A percentile compares a stretch with the other conserved stretches of the same genome.
Conservation (phyloP, 129 eudicot species). For the Solidago caesia region DNA sequence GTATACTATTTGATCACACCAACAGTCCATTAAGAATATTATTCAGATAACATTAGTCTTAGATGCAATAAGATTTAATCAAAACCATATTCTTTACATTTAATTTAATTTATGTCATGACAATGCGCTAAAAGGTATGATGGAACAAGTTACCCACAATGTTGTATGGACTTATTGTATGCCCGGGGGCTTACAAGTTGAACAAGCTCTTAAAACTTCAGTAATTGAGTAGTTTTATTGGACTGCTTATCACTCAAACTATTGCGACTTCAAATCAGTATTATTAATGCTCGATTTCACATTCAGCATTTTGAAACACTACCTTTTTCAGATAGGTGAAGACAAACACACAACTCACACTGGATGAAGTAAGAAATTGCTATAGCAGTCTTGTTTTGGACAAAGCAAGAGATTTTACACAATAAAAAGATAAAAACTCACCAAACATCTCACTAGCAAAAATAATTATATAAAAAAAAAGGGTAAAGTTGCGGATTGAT, state of each 20-base stretch:
- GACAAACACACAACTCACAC: conserved; percentile 23
- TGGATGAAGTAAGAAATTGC: conserved; percentile 21
- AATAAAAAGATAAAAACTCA: conserved; percentile 19
- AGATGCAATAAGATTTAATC: neutral
- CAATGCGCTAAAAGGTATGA: neutral
- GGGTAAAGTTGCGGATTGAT: neutral
- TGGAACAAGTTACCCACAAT: neutral
- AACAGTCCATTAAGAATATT: neutral
- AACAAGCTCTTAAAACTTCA: neutral
- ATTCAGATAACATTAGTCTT: neutral
- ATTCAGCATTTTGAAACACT: neutral
- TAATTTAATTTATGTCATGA: neutral
- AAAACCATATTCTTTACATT: neutral
- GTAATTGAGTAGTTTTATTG: neutral
- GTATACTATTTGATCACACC: neutral
- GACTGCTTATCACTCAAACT: neutral
- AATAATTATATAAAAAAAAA: neutral
- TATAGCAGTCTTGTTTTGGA: neutral
- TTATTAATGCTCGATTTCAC: no score
- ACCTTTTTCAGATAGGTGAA: neutral
- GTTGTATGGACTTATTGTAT: neutral
- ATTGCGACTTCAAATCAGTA: no score
- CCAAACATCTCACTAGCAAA: conserved; percentile 24
- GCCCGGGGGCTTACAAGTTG: neutral
- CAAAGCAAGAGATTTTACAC: conserved; percentile 11